Evolutionary conservation across 2,329 filamentous ascomycete species (phyloP), one percentile per base, ranked within the genome.

Genomic region (Trichoderma atroviride): DNA sequence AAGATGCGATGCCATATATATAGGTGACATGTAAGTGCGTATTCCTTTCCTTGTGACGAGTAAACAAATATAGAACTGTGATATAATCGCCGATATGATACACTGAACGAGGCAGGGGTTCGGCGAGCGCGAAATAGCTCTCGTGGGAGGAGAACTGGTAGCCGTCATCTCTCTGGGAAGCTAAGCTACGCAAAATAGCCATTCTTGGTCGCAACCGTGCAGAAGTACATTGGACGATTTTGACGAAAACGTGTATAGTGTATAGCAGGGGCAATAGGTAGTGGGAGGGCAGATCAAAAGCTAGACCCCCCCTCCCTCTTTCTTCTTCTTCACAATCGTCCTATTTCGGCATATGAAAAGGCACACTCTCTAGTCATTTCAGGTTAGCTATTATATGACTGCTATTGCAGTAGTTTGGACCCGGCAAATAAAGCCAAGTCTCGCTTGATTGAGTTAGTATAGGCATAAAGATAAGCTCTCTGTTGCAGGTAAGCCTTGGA

Each of bases 61-160:
- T 10, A 10, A n/a, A 52, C 27, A 27, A 67, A 27, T 52, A 56
- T 37, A 43, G 35, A 29, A 29, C n/a, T 57, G n/a, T 52, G 29
- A 52, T 53, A 35, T 59, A 47, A 10, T 40, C 35, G 16, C 61
- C 50, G 55, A 16, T 22, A 10, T 53, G 47, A 52, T 57, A 57
- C 62, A 60, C 50, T 33, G 35, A n/a, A 22, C 24, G 56, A 19
- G 24, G 56, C 57, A 67, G 63, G 64, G 69, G 55, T 58, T 56
- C 29, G 35, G 27, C n/a, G 37, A 37, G 31, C 40, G 27, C 27
- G 55, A 35, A 24, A 61, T 40, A 37, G 37, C 40, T 11, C 53
- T 37, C 50, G 50, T 58, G 19, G 69, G 37, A 56, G 69, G 37
- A 56, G 22, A 29, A n/a, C 16, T 33, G 33, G 31, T 59, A 55